Evolutionary conservation across 306 rosid species (phyloP).

Genomic region (Rubus idaeus): DNA sequence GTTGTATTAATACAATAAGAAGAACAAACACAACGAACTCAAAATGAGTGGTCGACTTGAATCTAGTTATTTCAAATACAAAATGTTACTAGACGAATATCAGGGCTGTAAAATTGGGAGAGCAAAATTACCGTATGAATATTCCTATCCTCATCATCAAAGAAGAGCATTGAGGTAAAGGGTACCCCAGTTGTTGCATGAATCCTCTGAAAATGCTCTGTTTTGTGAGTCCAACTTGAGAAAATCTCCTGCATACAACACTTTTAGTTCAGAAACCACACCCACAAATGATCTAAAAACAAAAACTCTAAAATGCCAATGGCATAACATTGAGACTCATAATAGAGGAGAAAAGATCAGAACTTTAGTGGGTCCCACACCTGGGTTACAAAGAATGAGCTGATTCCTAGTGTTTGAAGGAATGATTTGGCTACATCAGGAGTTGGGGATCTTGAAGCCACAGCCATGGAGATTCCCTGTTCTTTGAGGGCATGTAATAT

Average conservation of each 20-base stretch:
- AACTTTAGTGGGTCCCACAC: background rate
- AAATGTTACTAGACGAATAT: background rate
- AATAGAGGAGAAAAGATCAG: background rate
- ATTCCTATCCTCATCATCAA: slow-evolving; percentile 73
- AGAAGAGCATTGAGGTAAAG: slow-evolving; percentile 67
- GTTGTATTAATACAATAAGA: too few relatives aligned
- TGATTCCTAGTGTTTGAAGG: slow-evolving; percentile 44
- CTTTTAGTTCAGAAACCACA: background rate
- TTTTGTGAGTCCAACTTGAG: slow-evolving; percentile 55
- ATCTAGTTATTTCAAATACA: too few relatives aligned
- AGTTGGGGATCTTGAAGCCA: slow-evolving; percentile 89
- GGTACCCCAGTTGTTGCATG: slow-evolving; percentile 59
- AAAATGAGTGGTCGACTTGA: too few relatives aligned
- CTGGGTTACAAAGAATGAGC: slow-evolving; percentile 40
- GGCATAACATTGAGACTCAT: background rate
- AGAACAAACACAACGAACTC: too few relatives aligned
- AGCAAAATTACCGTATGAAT: slow-evolving; percentile 46
- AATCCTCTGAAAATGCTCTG: slow-evolving; percentile 66
- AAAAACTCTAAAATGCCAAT: background rate
- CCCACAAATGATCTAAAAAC: background rate
- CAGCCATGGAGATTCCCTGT: slow-evolving; percentile 65
- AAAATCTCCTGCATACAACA: slow-evolving; percentile 58
- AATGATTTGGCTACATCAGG: slow-evolving; percentile 60
- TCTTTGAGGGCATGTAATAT: slow-evolving; percentile 61
- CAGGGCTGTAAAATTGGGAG: background rate